Conservation (phyloP, 1,284 basidiomycete genomes). For the Apiotrichum akiyoshidainum region DNA sequence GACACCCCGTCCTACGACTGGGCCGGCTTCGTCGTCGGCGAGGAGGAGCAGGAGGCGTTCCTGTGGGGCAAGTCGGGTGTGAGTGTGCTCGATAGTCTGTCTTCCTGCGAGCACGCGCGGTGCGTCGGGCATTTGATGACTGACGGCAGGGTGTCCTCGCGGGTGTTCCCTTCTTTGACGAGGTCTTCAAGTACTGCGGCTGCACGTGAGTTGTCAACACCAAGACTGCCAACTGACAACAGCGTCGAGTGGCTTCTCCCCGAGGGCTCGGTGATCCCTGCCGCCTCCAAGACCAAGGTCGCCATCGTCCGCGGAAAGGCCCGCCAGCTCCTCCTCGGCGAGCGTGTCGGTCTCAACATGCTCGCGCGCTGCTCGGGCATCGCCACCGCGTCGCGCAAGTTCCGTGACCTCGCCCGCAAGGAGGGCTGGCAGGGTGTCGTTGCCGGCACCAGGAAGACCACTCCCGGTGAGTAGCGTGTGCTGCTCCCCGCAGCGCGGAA, state of each 20-base stretch:
- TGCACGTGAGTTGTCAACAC: conserved; percentile 86
- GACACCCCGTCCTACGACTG: conserved; percentile 97
- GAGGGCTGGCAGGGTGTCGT: conserved; percentile 84
- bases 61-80: conserved; percentile 68
- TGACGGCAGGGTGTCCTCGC: conserved; percentile 72
- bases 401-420: conserved; percentile 73
- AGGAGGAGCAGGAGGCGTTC: conserved; percentile 77
- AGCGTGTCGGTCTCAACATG: conserved; percentile 89
- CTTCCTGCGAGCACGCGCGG: too few relatives aligned
- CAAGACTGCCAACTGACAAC: conserved; percentile 10
- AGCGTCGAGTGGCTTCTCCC: conserved; percentile 89
- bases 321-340: conserved; percentile 84
- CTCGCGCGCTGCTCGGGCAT: conserved; percentile 95
- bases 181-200: conserved; percentile 83
- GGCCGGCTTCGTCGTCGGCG: conserved; percentile 95
- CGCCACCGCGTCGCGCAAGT: conserved; percentile 79
- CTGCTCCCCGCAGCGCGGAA: background rate
- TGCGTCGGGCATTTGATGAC: background rate
- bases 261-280: conserved; percentile 80
- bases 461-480: conserved; percentile 62
- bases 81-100: conserved; percentile 14
- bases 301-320: conserved; percentile 89
- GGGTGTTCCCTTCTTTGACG: conserved; percentile 91
- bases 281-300: conserved; percentile 64
- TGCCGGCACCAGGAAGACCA: conserved; percentile 96